Evolutionary conservation across 148 eudicot species (phyloP), one percentile per base, ranked within the genome.

Genomic region (Rhododendron mucronatum): DNA sequence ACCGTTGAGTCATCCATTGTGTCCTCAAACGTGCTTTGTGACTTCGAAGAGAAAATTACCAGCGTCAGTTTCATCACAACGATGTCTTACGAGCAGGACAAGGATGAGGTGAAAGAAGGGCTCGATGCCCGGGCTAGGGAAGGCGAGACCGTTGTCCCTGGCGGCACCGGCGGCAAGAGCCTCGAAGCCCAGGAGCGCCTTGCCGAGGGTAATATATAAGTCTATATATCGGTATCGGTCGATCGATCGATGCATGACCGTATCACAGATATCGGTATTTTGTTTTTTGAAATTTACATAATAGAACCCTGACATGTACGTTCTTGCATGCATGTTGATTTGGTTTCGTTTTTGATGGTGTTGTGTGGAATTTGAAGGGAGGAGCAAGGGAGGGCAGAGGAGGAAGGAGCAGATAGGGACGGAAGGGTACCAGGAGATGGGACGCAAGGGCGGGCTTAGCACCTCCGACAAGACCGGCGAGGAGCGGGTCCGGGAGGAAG

Each of bases 321-420:
- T 59, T 21, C 26, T 6, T 59, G 26, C 0, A 21, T 6, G 26
- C 0, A 21, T 6, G 65, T 59, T 59, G 26, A 21, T 20, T 3
- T 59, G 16, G 2, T 59, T 20, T 59, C 10, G 2, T 20, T 57
- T 39, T 12, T 16, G 23, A 37, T 75, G 47, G 39, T 74, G 44
- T 3, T 21, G 63, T 55, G 61, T 51, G 21, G 16, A 18, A 4
- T n/a, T 21, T 53, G 73, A 33, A 89, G 91, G 91, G 86, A 85
- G 91, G 80, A 91, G 93, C 84, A 44, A 73, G 44, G 91, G 91
- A 63, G 50, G 80, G 28, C 92, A 91, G 88, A 92, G 88, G 21
- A 86, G 94, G 92, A 90, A 51, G 89, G 92, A 91, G 83, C 93
- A 91, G 80, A 77, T 77, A 20, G 80, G 80, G 80, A 9, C 13